A percentile compares a stretch with the other conserved stretches of the same genome.
Conservation (phyloP, 176 grass and related monocot species). For the Microstegium vimineum region DNA sequence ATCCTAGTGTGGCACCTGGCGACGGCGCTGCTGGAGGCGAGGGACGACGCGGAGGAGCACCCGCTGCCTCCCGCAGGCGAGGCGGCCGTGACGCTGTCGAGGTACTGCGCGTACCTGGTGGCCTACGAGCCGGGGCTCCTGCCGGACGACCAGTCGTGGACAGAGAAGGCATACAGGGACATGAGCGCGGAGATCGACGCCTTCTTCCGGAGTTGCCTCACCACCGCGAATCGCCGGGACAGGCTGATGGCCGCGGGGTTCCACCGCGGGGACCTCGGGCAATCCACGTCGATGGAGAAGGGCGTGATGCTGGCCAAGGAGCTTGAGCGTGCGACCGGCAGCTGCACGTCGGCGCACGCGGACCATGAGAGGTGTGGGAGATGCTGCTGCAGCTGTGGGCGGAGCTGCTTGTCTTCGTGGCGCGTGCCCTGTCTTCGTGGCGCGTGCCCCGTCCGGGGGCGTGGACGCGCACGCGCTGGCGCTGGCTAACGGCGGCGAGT, state of each 20-base stretch:
- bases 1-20: slow-evolving; percentile 28
- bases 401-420: slow-evolving; percentile 4
- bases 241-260: background rate
- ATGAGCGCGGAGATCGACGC: background rate
- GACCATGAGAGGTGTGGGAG: background rate
- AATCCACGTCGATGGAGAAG: background rate
- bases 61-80: background rate
- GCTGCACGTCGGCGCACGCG: no score
- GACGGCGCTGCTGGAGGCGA: background rate
- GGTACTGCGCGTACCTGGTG: slow-evolving; percentile 28
- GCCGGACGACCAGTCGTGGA: background rate
- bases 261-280: no score
- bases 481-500: slow-evolving; percentile 10
- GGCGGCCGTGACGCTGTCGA: slow-evolving; percentile 12
- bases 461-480: background rate
- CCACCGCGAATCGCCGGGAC: background rate
- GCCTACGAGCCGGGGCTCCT: slow-evolving; percentile 11
- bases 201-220: background rate
- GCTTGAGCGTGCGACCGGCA: background rate
- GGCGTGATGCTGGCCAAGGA: slow-evolving; percentile 1
- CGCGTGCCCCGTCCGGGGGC: background rate
- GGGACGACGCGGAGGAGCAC: background rate
- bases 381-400: background rate
- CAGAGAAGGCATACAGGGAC: background rate
- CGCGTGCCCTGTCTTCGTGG: background rate